phyloP scores from a whole-genome alignment of 164 flowering plant genomes.

The Dillenia suffruticosa region DNA sequence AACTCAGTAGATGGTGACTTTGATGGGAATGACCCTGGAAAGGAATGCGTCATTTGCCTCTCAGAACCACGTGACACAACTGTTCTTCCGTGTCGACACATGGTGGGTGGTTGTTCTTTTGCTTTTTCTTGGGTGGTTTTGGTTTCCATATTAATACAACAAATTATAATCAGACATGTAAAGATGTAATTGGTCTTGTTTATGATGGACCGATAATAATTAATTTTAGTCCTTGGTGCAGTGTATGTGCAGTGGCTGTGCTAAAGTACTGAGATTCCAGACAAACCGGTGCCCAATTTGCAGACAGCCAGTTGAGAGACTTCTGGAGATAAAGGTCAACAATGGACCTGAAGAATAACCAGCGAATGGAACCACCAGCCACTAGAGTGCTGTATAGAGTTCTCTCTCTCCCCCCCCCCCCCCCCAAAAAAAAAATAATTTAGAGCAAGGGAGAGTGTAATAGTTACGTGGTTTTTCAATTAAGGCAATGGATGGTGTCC shows the following conservation, averaged over 20 bases:
- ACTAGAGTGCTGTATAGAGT: conserved; percentile 3
- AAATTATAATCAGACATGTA: background rate
- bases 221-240: conserved; percentile 27
- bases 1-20: conserved; percentile 75
- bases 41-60: conserved; percentile 96
- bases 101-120: conserved; percentile 44
- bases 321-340: conserved; percentile 80
- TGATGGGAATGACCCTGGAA: conserved; percentile 86
- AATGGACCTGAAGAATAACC: conserved; percentile 45
- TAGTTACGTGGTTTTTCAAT: too few relatives aligned
- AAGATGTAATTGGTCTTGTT: conserved; percentile 2
- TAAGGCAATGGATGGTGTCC: too few relatives aligned
- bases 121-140: background rate
- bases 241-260: conserved; percentile 98
- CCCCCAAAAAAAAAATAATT: too few relatives aligned
- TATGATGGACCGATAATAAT: background rate
- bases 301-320: conserved; percentile 85
- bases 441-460: too few relatives aligned
- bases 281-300: conserved; percentile 94
- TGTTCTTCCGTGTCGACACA: conserved; percentile 97
- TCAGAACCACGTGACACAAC: conserved; percentile 98
- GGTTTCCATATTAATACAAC: background rate
- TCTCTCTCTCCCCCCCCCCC: background rate
- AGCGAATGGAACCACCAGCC: background rate
- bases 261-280: conserved; percentile 81